phyloP scores from a whole-genome alignment of 306 rosid genomes.

The Astragalus membranaceus region DNA sequence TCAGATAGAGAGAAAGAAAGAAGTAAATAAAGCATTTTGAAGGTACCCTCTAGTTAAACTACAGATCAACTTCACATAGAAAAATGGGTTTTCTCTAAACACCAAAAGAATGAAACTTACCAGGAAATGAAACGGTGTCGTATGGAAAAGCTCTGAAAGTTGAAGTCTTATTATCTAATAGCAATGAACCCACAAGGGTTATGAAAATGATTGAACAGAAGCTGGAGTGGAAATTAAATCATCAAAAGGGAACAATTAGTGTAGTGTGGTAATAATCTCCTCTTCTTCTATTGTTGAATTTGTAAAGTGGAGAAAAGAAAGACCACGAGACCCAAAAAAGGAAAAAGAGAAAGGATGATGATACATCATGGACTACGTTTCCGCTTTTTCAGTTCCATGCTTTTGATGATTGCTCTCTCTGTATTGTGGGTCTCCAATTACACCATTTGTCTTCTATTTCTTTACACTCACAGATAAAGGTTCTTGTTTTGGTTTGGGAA shows the following conservation, averaged over 20 bases:
- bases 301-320: slow-evolving; percentile 19
- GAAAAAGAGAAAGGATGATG: slow-evolving; percentile 25
- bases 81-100: slow-evolving; percentile 4
- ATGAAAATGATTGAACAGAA: slow-evolving; percentile 46
- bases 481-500: slow-evolving; percentile 17
- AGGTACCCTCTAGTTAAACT: slow-evolving; percentile 3
- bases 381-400: slow-evolving; percentile 39
- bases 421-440: slow-evolving; percentile 35
- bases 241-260: slow-evolving; percentile 50
- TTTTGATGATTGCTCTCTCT: slow-evolving; percentile 22
- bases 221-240: slow-evolving; percentile 41
- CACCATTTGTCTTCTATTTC: slow-evolving; percentile 5
- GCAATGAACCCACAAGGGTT: no score
- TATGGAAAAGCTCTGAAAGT: slow-evolving; percentile 6
- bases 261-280: neutral
- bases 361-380: slow-evolving; percentile 34
- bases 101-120: slow-evolving; percentile 31
- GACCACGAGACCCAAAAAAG: slow-evolving; percentile 28
- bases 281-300: slow-evolving; percentile 12
- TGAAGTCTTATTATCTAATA: no score
- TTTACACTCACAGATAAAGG: neutral
- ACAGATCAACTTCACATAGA: slow-evolving; percentile 16
- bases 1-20: neutral
- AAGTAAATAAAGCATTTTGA: slow-evolving; percentile 14
- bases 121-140: slow-evolving; percentile 19